phyloP scores from a whole-genome alignment of 495 filamentous ascomycete species.

The Terfezia boudieri region DNA sequence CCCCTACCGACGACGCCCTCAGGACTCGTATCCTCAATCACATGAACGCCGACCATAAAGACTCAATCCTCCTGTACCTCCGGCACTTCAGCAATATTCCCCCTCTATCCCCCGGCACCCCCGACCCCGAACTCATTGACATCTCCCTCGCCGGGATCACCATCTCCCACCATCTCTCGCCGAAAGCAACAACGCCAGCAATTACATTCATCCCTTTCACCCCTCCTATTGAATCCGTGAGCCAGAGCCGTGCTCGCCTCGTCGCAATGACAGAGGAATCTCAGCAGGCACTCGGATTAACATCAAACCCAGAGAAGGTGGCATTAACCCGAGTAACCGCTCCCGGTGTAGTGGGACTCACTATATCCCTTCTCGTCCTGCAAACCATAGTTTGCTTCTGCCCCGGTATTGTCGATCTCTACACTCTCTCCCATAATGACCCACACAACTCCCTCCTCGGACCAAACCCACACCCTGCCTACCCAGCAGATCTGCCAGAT shows the following conservation, averaged over 20 bases:
- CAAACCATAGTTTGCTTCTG: slow-evolving; percentile 23
- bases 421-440: neutral
- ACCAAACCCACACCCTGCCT: neutral
- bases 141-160: slow-evolving; percentile 32
- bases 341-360: slow-evolving; percentile 23
- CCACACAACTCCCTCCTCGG: no score
- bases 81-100: slow-evolving; percentile 30
- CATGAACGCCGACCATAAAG: slow-evolving; percentile 50
- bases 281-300: slow-evolving; percentile 22
- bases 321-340: slow-evolving; percentile 29
- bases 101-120: slow-evolving; percentile 21
- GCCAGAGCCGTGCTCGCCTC: slow-evolving; percentile 36
- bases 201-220: slow-evolving; percentile 30
- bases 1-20: slow-evolving; percentile 20
- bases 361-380: slow-evolving; percentile 24
- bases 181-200: slow-evolving; percentile 8
- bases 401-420: slow-evolving; percentile 14
- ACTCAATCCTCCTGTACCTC: slow-evolving; percentile 40
- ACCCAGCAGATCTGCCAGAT: neutral
- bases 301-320: slow-evolving; percentile 23
- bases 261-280: slow-evolving; percentile 44
- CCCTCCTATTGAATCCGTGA: slow-evolving; percentile 35
- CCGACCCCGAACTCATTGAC: slow-evolving; percentile 31
- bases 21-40: slow-evolving; percentile 45
- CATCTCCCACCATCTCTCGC: slow-evolving; percentile 24